These are phyloP conservation scores for Nicotiana noctiflora DNA, from an alignment of 257 asterid species.

Conservation along the genomic window DNA sequence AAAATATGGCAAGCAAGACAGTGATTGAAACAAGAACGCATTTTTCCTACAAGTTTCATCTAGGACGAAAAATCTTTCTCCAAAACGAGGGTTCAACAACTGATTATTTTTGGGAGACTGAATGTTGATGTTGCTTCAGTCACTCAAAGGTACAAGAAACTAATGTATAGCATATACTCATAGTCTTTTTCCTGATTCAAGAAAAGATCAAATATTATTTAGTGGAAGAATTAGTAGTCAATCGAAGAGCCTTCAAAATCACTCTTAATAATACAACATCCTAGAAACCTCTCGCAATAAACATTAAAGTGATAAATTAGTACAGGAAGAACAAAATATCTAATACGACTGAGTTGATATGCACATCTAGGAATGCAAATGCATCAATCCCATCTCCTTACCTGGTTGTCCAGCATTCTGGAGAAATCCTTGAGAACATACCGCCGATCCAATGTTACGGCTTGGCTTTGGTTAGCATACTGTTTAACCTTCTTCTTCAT, in stretches of 20 bases:
- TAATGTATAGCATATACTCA: background rate
- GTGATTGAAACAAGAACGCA: background rate
- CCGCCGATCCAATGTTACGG: constrained; percentile 52
- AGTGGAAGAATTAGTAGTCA: background rate
- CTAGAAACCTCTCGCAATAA: background rate
- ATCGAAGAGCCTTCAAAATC: background rate
- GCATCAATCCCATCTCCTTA: constrained; percentile 2
- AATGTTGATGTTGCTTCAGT: background rate
- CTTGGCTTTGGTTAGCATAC: constrained; percentile 60
- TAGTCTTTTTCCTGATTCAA: background rate
- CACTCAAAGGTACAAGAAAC: background rate
- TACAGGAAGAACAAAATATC: background rate
- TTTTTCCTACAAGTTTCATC: background rate
- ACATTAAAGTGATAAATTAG: background rate
- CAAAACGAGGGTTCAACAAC: background rate
- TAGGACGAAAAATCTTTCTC: background rate
- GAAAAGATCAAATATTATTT: background rate
- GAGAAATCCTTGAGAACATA: constrained; percentile 93
- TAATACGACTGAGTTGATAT: background rate
- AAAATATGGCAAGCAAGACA: background rate
- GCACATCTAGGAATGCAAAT: background rate
- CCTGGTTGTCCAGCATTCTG: constrained; percentile 88
- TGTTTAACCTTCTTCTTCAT: constrained; percentile 90
- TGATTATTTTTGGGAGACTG: background rate
- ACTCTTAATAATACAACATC: background rate